A percentile compares a stretch with the other conserved stretches of the same genome.
phyloP scores from a whole-genome alignment of 768 basidiomycete genomes.

The Dioszegia crocea region DNA sequence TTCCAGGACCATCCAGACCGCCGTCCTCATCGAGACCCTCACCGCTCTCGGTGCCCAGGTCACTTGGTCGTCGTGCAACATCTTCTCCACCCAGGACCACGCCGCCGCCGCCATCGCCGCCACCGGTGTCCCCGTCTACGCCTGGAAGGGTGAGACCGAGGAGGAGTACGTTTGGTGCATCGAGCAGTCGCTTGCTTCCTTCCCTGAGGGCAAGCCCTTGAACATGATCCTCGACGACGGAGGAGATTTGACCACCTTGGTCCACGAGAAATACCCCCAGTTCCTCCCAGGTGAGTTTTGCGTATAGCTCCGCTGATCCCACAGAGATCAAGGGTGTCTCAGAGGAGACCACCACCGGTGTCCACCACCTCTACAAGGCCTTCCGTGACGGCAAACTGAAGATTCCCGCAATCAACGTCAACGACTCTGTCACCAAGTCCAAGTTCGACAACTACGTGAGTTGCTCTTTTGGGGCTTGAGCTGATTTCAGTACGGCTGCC shows the following conservation, averaged over 20 bases:
- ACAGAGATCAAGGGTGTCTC: slow-evolving; percentile 86
- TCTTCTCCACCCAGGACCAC: slow-evolving; percentile 99
- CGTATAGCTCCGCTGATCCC: not conserved
- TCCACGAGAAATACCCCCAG: slow-evolving; percentile 95
- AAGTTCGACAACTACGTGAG: slow-evolving; percentile 67
- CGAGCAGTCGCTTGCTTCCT: slow-evolving; percentile 87
- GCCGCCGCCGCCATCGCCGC: slow-evolving; percentile 97
- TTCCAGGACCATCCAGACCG: slow-evolving; percentile 92
- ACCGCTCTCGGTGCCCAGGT: slow-evolving; percentile 93
- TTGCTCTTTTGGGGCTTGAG: not conserved
- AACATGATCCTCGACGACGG: slow-evolving; percentile 99
- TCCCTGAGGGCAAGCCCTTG: slow-evolving; percentile 72
- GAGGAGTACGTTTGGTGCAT: slow-evolving; percentile 99
- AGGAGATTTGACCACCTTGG: slow-evolving; percentile 88
- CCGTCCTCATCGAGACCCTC: slow-evolving; percentile 97
- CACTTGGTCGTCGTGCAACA: slow-evolving; percentile 99
- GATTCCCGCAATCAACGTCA: slow-evolving; percentile 98
- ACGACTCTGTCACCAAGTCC: slow-evolving; percentile 99
- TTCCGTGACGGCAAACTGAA: slow-evolving; percentile 94
- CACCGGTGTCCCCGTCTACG: slow-evolving; percentile 95
- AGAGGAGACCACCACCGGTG: slow-evolving; percentile 99
- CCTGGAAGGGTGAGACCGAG: slow-evolving; percentile 99
- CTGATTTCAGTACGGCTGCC: slow-evolving; percentile 95
- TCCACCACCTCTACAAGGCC: slow-evolving; percentile 97
- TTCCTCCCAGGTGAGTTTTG: slow-evolving; percentile 62